Percentiles rank a stretch among this genome's conserved stretches.
These are phyloP conservation scores for Aspergillus sp. DNA, from an alignment of 2,329 filamentous ascomycete genomes.

Conservation along the genomic window DNA sequence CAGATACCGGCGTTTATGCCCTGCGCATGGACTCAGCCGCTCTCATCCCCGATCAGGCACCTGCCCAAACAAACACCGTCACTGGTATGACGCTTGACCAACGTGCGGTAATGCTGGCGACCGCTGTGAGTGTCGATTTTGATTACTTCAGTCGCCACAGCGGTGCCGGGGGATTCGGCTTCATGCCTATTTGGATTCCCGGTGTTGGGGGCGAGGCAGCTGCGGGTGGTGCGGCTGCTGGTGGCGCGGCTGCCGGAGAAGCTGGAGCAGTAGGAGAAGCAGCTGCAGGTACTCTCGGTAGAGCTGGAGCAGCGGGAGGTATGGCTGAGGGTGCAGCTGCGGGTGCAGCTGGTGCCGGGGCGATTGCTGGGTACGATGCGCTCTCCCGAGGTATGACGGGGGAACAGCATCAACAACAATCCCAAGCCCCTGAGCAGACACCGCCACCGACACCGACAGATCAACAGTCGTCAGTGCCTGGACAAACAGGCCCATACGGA, in stretches of 20 bases:
- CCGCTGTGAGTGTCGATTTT: constrained; percentile 63
- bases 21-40: constrained; percentile 62
- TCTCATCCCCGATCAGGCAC: constrained; percentile 36
- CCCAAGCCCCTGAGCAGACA: constrained; percentile 17
- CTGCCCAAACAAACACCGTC: constrained; percentile 18
- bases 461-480: constrained; percentile 12
- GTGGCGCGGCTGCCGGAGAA: constrained; percentile 36
- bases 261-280: constrained; percentile 36
- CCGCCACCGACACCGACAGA: constrained; percentile 10
- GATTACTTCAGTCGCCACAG: constrained; percentile 66
- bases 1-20: constrained; percentile 64
- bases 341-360: constrained; percentile 53
- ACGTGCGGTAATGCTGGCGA: constrained; percentile 64
- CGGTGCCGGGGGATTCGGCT: constrained; percentile 43
- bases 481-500: constrained; percentile 21
- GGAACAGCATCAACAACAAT: constrained; percentile 11
- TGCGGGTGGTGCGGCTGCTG: constrained; percentile 40
- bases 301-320: constrained; percentile 42
- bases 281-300: constrained; percentile 34
- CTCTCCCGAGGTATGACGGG: constrained; percentile 53
- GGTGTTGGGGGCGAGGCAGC: constrained; percentile 40
- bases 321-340: constrained; percentile 39
- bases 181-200: constrained; percentile 54
- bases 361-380: constrained; percentile 62
- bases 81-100: constrained; percentile 64